These are phyloP conservation scores for Fraxinus greggii DNA, from an alignment of 305 asterid species.

Conservation along the genomic window DNA sequence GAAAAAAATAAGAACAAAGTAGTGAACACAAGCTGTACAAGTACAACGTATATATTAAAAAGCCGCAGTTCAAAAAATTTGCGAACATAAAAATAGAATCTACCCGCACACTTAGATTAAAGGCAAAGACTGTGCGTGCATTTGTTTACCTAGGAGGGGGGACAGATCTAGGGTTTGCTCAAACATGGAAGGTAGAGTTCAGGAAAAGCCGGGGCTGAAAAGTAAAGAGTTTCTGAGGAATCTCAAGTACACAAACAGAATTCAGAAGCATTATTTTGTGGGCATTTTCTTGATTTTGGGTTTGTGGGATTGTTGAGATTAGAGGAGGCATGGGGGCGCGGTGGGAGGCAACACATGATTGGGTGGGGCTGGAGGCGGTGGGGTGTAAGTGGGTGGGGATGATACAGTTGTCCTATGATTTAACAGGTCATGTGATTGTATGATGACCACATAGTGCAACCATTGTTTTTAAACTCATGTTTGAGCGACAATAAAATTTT, in stretches of 20 bases:
- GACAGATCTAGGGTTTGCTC: constrained; percentile 95
- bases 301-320: constrained; percentile 43
- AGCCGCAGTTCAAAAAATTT: constrained; percentile 27
- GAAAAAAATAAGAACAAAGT: neutral
- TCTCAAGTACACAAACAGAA: neutral
- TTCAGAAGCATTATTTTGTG: neutral
- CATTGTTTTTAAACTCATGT: no score
- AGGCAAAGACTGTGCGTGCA: constrained; percentile 31
- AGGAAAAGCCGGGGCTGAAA: constrained; percentile 1
- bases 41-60: constrained; percentile 26
- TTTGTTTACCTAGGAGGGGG: constrained; percentile 57
- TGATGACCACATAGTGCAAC: constrained; percentile 40
- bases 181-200: constrained; percentile 45
- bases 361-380: constrained; percentile 47
- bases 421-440: constrained; percentile 46
- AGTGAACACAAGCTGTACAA: neutral
- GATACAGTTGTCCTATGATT: constrained; percentile 61
- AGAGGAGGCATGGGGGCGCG: constrained; percentile 63
- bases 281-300: constrained; percentile 8
- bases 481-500: no score
- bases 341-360: constrained; percentile 51
- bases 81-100: constrained; percentile 20
- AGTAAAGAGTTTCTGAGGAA: neutral
- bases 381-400: constrained; percentile 24
- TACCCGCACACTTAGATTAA: constrained; percentile 23